These are phyloP conservation scores for Inosperma sp. DNA, from an alignment of 768 basidiomycete genomes.

Conservation along the genomic window DNA sequence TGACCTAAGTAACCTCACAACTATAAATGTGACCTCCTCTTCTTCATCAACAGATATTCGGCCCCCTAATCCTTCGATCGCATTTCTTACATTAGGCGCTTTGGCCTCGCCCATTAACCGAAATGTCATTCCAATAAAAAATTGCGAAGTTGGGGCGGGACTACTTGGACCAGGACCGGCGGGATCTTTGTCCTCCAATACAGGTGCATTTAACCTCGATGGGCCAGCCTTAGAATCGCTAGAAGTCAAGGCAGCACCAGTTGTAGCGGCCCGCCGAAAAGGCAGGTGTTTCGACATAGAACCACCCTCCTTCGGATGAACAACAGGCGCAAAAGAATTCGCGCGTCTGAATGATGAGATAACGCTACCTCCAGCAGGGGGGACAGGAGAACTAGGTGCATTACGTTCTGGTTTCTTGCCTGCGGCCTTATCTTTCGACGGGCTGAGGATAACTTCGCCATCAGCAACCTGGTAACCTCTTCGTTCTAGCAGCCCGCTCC, in stretches of 20 bases:
- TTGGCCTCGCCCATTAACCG: conserved; percentile 66
- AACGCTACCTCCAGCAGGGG: conserved; percentile 32
- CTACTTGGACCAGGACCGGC: conserved; percentile 7
- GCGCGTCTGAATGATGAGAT: conserved; percentile 59
- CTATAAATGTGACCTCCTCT: conserved; percentile 54
- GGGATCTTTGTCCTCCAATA: too few relatives aligned
- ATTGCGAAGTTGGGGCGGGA: conserved; percentile 16
- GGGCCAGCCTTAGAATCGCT: conserved; percentile 12
- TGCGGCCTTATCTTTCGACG: conserved; percentile 39
- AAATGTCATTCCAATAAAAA: conserved; percentile 58
- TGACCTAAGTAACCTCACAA: conserved; percentile 74
- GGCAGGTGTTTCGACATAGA: conserved; percentile 42
- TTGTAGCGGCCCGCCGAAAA: conserved; percentile 3
- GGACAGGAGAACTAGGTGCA: conserved; percentile 15
- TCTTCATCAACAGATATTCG: conserved; percentile 41
- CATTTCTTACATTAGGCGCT: conserved; percentile 48
- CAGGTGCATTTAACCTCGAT: too few relatives aligned
- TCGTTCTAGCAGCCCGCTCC: conserved; percentile 62
- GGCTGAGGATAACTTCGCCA: conserved; percentile 58
- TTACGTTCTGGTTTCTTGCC: conserved; percentile 9
- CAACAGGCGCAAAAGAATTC: conserved; percentile 57
- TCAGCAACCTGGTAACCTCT: conserved; percentile 62
- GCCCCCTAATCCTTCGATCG: conserved; percentile 60
- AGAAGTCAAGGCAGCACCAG: background rate
- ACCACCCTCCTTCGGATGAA: conserved; percentile 25